These are phyloP conservation scores for Arxiozyma slooffiae DNA, from an alignment of 1,139 yeast genomes.

Conservation along the genomic window DNA sequence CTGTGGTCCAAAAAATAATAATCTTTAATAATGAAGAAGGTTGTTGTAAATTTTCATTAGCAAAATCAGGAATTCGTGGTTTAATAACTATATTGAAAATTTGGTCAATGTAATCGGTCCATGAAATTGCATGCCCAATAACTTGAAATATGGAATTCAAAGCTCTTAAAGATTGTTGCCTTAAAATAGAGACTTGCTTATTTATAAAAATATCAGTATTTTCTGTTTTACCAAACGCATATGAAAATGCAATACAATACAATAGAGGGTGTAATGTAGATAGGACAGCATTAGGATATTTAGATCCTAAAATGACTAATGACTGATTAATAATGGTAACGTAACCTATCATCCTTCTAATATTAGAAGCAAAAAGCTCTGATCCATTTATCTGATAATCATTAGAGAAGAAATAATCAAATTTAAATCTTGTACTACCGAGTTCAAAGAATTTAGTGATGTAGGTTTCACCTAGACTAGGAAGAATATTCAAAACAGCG, in stretches of 20 bases:
- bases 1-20: slow-evolving; percentile 55
- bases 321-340: slow-evolving; percentile 58
- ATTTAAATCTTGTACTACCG: slow-evolving; percentile 49
- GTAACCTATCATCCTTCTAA: slow-evolving; percentile 61
- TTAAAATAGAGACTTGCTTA: slow-evolving; percentile 44
- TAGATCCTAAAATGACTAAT: slow-evolving; percentile 52
- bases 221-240: slow-evolving; percentile 34
- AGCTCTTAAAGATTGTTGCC: slow-evolving; percentile 55
- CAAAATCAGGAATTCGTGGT: slow-evolving; percentile 61
- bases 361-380: slow-evolving; percentile 18
- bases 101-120: slow-evolving; percentile 46
- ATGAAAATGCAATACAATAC: slow-evolving; percentile 49
- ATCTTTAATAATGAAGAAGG: slow-evolving; percentile 68
- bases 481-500: slow-evolving; percentile 66
- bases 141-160: slow-evolving; percentile 41
- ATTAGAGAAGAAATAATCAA: slow-evolving; percentile 32
- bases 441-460: slow-evolving; percentile 52
- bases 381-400: slow-evolving; percentile 21
- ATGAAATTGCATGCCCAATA: slow-evolving; percentile 41
- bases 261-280: slow-evolving; percentile 52
- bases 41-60: slow-evolving; percentile 69
- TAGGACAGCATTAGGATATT: slow-evolving; percentile 42
- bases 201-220: slow-evolving; percentile 27
- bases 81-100: slow-evolving; percentile 48
- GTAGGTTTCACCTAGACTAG: slow-evolving; percentile 47